A percentile compares a stretch with the other conserved stretches of the same genome.
These are phyloP conservation scores for Lumnitzera littorea DNA, from an alignment of 345 rosid species.

Conservation along the genomic window DNA sequence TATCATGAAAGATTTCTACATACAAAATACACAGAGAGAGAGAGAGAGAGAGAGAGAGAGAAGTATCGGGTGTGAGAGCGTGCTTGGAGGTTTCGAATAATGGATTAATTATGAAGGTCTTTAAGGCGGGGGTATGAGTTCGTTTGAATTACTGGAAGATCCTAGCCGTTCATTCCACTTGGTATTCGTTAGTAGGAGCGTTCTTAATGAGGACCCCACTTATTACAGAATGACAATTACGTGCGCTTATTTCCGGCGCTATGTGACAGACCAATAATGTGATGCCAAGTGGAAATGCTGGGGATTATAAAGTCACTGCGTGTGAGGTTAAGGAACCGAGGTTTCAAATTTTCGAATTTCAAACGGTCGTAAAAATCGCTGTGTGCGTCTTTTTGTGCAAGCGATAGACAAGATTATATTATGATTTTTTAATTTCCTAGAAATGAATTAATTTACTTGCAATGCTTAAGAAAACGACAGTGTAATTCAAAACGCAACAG, in stretches of 20 bases:
- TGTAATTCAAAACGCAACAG: too few relatives aligned
- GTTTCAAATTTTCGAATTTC: conserved; percentile 27
- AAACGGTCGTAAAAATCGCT: conserved; percentile 23
- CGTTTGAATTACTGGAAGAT: conserved; percentile 4
- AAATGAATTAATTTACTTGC: too few relatives aligned
- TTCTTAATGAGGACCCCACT: conserved; percentile 2
- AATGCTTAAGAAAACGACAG: too few relatives aligned
- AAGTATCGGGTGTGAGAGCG: not conserved
- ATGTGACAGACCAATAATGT: conserved; percentile 4
- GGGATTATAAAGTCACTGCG: conserved; percentile 11
- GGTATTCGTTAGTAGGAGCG: conserved; percentile 11
- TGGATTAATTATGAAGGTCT: not conserved
- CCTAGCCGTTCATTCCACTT: conserved; percentile 9
- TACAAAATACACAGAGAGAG: not conserved
- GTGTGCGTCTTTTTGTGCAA: too few relatives aligned
- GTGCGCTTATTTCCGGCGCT: not conserved
- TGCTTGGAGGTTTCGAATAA: not conserved
- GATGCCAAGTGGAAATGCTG: not conserved
- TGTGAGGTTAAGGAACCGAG: not conserved
- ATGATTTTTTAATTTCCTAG: too few relatives aligned
- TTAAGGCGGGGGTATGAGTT: conserved; percentile 5
- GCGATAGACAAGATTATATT: too few relatives aligned
- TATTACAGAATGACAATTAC: too few relatives aligned
- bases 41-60: not conserved
- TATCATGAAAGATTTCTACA: not conserved